These are phyloP conservation scores for Monosporozyma unispora DNA, from an alignment of 805 yeast genomes.

Conservation along the genomic window DNA sequence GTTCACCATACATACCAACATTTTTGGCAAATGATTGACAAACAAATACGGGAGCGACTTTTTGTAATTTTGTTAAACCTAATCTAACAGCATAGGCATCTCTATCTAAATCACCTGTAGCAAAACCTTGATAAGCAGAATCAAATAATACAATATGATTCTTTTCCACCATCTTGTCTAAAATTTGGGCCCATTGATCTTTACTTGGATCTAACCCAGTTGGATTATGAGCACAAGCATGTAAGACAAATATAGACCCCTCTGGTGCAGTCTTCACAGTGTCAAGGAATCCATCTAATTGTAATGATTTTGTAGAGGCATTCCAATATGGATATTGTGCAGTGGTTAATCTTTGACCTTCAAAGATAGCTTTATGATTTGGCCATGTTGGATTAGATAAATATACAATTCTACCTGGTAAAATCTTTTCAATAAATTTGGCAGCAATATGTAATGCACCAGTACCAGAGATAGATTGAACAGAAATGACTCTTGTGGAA, in stretches of 20 bases:
- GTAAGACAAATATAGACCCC: slow-evolving; percentile 76
- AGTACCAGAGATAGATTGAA: slow-evolving; percentile 91
- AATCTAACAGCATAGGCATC: slow-evolving; percentile 73
- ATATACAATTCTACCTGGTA: slow-evolving; percentile 39
- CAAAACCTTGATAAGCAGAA: slow-evolving; percentile 96
- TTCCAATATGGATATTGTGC: slow-evolving; percentile 84
- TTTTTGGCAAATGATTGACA: slow-evolving; percentile 97
- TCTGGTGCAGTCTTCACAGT: slow-evolving; percentile 57
- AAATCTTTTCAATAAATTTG: slow-evolving; percentile 31
- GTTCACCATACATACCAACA: slow-evolving; percentile 95
- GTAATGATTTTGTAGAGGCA: slow-evolving; percentile 55
- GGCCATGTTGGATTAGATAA: slow-evolving; percentile 96
- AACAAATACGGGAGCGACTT: slow-evolving; percentile 52
- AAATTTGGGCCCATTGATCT: slow-evolving; percentile 70
- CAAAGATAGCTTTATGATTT: slow-evolving; percentile 81
- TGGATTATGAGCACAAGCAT: slow-evolving; percentile 97
- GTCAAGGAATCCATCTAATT: slow-evolving; percentile 56
- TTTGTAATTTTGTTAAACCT: slow-evolving; percentile 42
- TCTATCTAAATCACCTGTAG: slow-evolving; percentile 72
- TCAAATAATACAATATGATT: slow-evolving; percentile 80
- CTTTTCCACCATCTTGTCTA: slow-evolving; percentile 48
- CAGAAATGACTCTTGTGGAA: slow-evolving; percentile 62
- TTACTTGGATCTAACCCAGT: slow-evolving; percentile 90
- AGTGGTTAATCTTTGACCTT: slow-evolving; percentile 56
- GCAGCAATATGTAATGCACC: slow-evolving; percentile 92